Evolutionary conservation across 257 asterid genomes (phyloP), one percentile per base, ranked within the genome.

Genomic region (Penstemon davidsonii): DNA sequence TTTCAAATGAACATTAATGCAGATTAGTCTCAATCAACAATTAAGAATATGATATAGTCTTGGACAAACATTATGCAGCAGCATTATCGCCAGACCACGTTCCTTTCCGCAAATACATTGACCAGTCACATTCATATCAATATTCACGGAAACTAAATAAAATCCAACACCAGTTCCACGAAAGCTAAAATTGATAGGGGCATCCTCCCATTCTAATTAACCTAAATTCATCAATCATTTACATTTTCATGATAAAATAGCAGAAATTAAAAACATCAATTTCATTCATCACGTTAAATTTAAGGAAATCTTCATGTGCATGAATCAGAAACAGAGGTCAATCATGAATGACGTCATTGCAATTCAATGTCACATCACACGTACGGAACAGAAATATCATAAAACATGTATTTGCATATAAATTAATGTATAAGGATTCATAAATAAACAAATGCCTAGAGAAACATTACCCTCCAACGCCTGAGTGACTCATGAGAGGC

Each of bases 391-490:
- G 15, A 45, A 44, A 11, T 33, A 55, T 49, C 15, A 38, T 8
- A 13, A 58, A 25, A 41, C 9, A 49, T 37, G 38, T 8, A 46
- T 49, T 71, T 41, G 39, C 47, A 58, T 41, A 50, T 12, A 1
- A 46, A 13, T 62, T 54, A 63, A 54, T 54, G 43, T 25, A 25
- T 25, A 25, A 25, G 2, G 33, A 25, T 25, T 25, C 33, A 25
- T 25, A 25, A 25, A 53, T n/a, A n/a, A 10, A 8, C 46, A 54
- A 8, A 60, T 8, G 18, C 11, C 13, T 1, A 13, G n/a, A 36
- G 43, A 13, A 37, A 4, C 6, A 78, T 74, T 79, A 92, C 98
- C 97, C 98, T 83, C 98, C 98, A 92, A 4, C 96, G 90, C 82
- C 60, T 88, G 70, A 92, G 97, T 63, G 85, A 72, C 25, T 88